These are phyloP conservation scores for Amauroascus niger DNA, from an alignment of 2,329 filamentous ascomycete genomes.

Conservation along the genomic window DNA sequence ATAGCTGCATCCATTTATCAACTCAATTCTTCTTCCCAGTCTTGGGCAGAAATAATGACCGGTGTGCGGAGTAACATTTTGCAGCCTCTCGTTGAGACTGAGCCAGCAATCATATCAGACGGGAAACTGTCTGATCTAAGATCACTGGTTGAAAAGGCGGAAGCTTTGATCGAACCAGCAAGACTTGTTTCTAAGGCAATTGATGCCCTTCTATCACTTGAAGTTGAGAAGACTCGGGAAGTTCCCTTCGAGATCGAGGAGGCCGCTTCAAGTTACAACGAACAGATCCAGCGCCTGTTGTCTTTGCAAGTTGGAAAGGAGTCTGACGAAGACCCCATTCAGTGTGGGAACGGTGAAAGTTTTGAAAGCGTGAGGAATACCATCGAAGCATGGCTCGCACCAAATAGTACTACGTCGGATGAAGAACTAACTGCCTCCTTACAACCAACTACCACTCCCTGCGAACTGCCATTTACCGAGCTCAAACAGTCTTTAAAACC, in stretches of 20 bases:
- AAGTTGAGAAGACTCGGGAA: neutral
- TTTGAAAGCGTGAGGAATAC: neutral
- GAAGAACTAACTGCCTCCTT: neutral
- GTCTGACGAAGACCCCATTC: neutral
- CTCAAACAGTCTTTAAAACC: neutral
- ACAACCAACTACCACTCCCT: neutral
- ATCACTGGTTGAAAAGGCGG: neutral
- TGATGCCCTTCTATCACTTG: neutral
- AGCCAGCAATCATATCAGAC: neutral
- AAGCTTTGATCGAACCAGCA: neutral
- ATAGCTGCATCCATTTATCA: neutral
- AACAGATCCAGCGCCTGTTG: neutral
- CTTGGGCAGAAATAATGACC: neutral
- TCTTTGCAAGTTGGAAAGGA: neutral
- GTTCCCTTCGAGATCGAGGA: neutral
- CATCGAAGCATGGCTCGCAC: neutral
- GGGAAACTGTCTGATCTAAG: neutral
- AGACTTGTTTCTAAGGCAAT: neutral
- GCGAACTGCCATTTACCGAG: neutral
- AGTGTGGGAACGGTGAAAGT: neutral
- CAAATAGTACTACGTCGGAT: neutral
- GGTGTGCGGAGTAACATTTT: neutral
- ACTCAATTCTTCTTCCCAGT: neutral
- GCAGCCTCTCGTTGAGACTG: neutral
- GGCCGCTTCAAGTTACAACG: neutral